These are phyloP conservation scores for Ceratocystis harringtonii DNA, from an alignment of 2,329 filamentous ascomycete genomes.

Conservation along the genomic window DNA sequence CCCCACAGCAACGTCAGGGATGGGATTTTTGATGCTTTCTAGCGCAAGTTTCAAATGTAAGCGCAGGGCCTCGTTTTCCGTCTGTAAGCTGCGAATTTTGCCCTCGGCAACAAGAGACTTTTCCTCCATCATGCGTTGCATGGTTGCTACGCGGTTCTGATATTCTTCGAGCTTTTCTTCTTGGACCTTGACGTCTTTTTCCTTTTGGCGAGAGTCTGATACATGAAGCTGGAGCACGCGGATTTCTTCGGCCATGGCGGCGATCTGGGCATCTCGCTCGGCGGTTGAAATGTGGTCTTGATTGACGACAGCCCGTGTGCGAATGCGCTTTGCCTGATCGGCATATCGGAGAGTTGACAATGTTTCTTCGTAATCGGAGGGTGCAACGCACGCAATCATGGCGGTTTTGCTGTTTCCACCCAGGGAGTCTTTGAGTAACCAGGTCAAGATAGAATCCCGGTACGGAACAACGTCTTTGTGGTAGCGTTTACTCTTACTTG, in stretches of 20 bases:
- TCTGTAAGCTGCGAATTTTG: constrained; percentile 81
- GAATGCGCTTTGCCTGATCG: constrained; percentile 94
- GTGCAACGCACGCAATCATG: constrained; percentile 96
- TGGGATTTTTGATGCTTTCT: constrained; percentile 79
- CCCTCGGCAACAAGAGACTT: constrained; percentile 76
- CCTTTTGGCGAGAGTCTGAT: constrained; percentile 47
- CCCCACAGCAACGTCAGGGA: constrained; percentile 42
- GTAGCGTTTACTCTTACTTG: constrained; percentile 33
- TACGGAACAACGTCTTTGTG: constrained; percentile 62
- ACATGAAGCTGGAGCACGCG: constrained; percentile 65
- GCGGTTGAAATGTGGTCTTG: constrained; percentile 86
- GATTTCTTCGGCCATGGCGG: constrained; percentile 91
- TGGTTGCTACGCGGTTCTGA: constrained; percentile 71
- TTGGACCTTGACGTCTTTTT: constrained; percentile 62
- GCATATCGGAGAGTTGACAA: constrained; percentile 91
- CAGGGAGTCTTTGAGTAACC: constrained; percentile 89
- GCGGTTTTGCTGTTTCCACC: constrained; percentile 97
- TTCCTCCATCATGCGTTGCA: constrained; percentile 96
- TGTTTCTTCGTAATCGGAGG: constrained; percentile 92
- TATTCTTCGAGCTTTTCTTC: constrained; percentile 87
- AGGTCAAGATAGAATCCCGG: constrained; percentile 67
- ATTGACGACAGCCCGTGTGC: constrained; percentile 86
- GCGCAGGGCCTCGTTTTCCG: constrained; percentile 77
- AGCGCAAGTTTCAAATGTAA: constrained; percentile 79
- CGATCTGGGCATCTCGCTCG: constrained; percentile 85